These are phyloP conservation scores for Trichoderma gracile DNA, from an alignment of 2,329 filamentous ascomycete genomes.

Conservation along the genomic window DNA sequence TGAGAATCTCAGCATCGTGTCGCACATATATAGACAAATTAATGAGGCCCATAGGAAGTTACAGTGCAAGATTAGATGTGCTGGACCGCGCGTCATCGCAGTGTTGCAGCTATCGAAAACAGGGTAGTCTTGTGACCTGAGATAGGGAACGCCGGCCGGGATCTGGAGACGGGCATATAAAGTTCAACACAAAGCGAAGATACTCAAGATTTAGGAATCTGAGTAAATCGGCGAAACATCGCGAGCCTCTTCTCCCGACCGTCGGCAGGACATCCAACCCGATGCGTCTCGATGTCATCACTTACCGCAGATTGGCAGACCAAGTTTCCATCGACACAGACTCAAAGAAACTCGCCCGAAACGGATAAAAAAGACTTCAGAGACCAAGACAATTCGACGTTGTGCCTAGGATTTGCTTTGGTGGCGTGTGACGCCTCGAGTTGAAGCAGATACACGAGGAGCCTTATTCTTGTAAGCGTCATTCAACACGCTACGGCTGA, in stretches of 20 bases:
- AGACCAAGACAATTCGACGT: neutral
- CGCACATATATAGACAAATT: too few species aligned
- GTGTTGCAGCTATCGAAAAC: too few species aligned
- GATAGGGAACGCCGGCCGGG: neutral
- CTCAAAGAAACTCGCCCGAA: neutral
- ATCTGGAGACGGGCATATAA: neutral
- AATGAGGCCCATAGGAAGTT: too few species aligned
- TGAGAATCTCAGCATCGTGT: too few species aligned
- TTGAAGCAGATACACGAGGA: neutral
- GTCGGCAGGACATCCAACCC: slow-evolving; percentile 1
- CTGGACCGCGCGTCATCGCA: too few species aligned
- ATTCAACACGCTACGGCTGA: slow-evolving; percentile 8
- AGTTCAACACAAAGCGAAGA: neutral
- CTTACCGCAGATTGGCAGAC: neutral
- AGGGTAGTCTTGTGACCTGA: too few species aligned
- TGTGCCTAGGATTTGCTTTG: neutral
- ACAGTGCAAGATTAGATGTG: too few species aligned
- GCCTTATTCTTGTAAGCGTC: neutral
- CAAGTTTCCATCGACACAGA: neutral
- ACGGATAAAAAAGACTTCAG: neutral
- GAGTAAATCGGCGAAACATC: neutral
- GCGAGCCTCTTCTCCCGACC: neutral
- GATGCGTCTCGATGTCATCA: neutral
- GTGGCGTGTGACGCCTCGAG: slow-evolving; percentile 13
- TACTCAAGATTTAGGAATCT: neutral